Base-by-base conservation (phyloP, 495 filamentous ascomycete genomes). In the Niebla homalea region DNA sequence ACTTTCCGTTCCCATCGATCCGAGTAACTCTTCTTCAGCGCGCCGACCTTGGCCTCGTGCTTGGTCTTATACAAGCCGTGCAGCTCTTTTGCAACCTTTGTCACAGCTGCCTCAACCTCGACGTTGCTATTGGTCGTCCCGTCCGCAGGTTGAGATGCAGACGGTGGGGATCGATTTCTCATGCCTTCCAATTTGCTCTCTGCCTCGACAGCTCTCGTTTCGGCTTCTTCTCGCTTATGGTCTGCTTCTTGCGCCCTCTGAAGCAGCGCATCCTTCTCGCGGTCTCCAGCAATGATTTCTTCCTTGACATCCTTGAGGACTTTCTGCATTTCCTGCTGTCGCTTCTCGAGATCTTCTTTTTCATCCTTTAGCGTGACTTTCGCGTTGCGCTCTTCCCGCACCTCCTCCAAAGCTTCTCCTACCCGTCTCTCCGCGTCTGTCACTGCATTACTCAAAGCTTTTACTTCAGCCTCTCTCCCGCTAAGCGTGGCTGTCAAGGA, bases 21-120 rank as follows among this genome's bases (percentile, higher is more conserved):
- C 59, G 95, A 87, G 65, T 96, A 97, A 63, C 82, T 89, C 64
- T 95, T 95, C 69, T 96, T 96, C 50, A 98, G 72, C 7, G 88
- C 89, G 0, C 84, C 77, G 22, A 97, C 89, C 67, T 98, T 98
- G 42, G 79, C 84, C 68, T 95, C 89, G 61, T 98, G 93, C 62
- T 98, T 98, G 61, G 78, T 75, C 67, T 95, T 96, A 71, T 98
- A 98, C n/a, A 94, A 73, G 0, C 77, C 73, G 59, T 98, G 92
- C 21, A 97, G 73, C 58, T 98, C 92, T 11, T 84, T 76, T 2
- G 85, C 89, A 25, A 94, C 86, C 51, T 83, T 84, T 64, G 89
- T 85, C n/a, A 97, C 86, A 15, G 93, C 90, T 35, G 87, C 79
- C 56, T 95, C 87, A 18, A 88, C 79, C 55, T 81, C 77, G 0